phyloP scores from a whole-genome alignment of 768 basidiomycete genomes.

The Strobilomyces dryophilus region DNA sequence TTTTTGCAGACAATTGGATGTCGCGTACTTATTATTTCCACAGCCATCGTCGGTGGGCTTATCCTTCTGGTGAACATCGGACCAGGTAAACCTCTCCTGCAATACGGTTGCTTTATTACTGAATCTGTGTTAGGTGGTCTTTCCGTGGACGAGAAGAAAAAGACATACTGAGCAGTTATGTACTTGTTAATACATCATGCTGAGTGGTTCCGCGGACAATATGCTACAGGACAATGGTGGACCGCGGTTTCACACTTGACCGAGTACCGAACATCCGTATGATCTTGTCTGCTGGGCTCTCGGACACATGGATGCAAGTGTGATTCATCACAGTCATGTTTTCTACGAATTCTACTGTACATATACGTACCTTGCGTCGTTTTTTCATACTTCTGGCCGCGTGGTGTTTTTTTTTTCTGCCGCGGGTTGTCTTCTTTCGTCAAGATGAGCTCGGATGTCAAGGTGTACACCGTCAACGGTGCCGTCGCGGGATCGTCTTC shows the following conservation, averaged over 20 bases:
- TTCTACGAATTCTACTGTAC: background rate
- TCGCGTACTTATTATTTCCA: conserved; percentile 7
- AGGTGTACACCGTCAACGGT: conserved; percentile 96
- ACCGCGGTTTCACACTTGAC: conserved; percentile 5
- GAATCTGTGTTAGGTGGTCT: conserved; percentile 62
- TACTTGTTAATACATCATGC: background rate
- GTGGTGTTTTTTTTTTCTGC: conserved; percentile 1
- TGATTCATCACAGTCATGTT: background rate
- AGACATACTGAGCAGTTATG: conserved; percentile 59
- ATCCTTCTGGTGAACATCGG: conserved; percentile 98
- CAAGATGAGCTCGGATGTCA: conserved; percentile 46
- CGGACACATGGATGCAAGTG: background rate
- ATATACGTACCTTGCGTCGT: background rate
- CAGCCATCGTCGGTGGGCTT: conserved; percentile 93
- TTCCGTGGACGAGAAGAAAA: conserved; percentile 99
- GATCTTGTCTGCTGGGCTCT: conserved; percentile 12
- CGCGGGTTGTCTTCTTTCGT: background rate
- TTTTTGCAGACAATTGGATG: background rate
- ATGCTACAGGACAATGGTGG: conserved; percentile 5
- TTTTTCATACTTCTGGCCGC: conserved; percentile 14
- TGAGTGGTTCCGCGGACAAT: background rate
- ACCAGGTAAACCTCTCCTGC: conserved; percentile 55
- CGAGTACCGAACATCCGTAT: conserved; percentile 16
- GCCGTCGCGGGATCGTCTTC: conserved; percentile 83
- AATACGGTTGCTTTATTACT: background rate